phyloP scores from a whole-genome alignment of 768 basidiomycete genomes.

The Boletus barrowsii region DNA sequence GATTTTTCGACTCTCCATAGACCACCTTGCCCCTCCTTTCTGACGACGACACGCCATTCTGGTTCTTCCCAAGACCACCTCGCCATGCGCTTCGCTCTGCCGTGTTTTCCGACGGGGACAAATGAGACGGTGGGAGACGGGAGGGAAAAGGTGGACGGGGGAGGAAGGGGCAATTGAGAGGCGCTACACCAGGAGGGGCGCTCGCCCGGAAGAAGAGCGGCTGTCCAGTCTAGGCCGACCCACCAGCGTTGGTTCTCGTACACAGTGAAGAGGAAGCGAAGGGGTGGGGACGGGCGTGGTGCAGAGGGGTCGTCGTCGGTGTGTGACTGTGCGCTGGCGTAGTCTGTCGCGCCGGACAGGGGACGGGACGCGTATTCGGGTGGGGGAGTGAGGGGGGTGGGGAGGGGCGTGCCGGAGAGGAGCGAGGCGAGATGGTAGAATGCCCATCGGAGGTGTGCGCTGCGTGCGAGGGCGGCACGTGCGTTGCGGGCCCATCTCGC shows the following conservation, averaged over 20 bases:
- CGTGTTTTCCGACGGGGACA: conserved; percentile 46
- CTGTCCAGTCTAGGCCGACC: conserved; percentile 96
- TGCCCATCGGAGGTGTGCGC: conserved; percentile 66
- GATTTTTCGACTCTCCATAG: conserved; percentile 58
- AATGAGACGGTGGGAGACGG: conserved; percentile 61
- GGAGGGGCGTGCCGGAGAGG: conserved; percentile 55
- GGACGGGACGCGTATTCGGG: conserved; percentile 30
- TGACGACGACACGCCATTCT: conserved; percentile 81
- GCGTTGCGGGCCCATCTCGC: conserved; percentile 65
- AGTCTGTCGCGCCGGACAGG: conserved; percentile 16
- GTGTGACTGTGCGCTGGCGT: conserved; percentile 14
- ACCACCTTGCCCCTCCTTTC: conserved; percentile 47
- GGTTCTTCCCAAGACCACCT: conserved; percentile 88
- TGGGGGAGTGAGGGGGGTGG: conserved; percentile 33
- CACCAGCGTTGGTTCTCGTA: conserved; percentile 98
- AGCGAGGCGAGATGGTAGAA: conserved; percentile 49
- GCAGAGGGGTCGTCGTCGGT: conserved; percentile 10
- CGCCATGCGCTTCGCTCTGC: conserved; percentile 66
- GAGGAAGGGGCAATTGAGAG: conserved; percentile 56
- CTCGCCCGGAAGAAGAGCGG: conserved; percentile 84
- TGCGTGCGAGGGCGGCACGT: conserved; percentile 55
- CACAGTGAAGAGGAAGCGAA: conserved; percentile 84
- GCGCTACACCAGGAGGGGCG: conserved; percentile 83
- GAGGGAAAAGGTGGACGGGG: conserved; percentile 66
- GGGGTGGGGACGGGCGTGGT: conserved; percentile 26